Evolutionary conservation across 345 rosid genomes (phyloP).

Genomic region (Hevea brasiliensis): DNA sequence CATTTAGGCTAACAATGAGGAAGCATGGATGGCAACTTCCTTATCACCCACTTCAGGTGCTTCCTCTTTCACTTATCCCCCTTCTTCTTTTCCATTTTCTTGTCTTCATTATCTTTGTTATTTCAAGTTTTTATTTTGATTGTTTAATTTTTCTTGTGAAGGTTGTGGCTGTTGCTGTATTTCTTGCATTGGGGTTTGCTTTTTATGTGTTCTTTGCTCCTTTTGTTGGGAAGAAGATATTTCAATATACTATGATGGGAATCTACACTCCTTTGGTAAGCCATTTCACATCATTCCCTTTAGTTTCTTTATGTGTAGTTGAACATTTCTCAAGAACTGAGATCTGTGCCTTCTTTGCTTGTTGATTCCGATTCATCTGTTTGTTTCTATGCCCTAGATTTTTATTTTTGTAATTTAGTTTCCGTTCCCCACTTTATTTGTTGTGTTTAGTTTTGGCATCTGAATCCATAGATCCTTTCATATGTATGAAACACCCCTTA

Average conservation of each 20-base stretch:
- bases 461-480: slow-evolving; percentile 18
- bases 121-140: slow-evolving; percentile 27
- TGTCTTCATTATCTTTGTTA: neutral
- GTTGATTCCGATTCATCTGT: slow-evolving; percentile 23
- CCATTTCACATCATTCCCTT: slow-evolving; percentile 7
- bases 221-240: slow-evolving; percentile 78
- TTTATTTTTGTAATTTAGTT: slow-evolving; percentile 14
- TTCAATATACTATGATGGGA: slow-evolving; percentile 77
- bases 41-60: slow-evolving; percentile 96
- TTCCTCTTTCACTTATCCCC: neutral
- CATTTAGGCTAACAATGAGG: slow-evolving; percentile 67
- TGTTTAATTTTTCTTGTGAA: slow-evolving; percentile 33
- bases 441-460: slow-evolving; percentile 18
- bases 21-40: slow-evolving; percentile 99
- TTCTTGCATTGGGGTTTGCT: slow-evolving; percentile 95
- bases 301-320: neutral
- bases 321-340: slow-evolving; percentile 21
- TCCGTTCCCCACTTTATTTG: slow-evolving; percentile 19
- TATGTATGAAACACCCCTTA: slow-evolving; percentile 12
- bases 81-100: neutral
- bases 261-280: slow-evolving; percentile 96
- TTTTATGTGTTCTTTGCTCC: slow-evolving; percentile 99
- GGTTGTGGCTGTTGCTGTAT: slow-evolving; percentile 99
- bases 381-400: slow-evolving; percentile 3
- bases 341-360: slow-evolving; percentile 43